A percentile compares a stretch with the other conserved stretches of the same genome.
Conservation (phyloP, 2,329 filamentous ascomycete genomes). For the Fusarium abutilonis region DNA sequence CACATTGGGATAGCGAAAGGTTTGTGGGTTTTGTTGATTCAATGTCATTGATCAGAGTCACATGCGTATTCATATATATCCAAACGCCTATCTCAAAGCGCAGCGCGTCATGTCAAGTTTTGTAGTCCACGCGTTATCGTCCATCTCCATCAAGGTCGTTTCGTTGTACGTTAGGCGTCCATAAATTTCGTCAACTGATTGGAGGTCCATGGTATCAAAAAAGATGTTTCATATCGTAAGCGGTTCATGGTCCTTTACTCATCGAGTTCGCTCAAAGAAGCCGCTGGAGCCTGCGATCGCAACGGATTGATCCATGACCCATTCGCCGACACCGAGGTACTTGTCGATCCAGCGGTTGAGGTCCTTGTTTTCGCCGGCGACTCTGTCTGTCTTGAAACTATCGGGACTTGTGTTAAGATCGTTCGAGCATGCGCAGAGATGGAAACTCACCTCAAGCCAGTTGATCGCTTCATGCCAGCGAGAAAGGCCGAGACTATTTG, state of each 20-base stretch:
- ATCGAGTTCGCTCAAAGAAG: constrained; percentile 92
- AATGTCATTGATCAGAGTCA: constrained; percentile 41
- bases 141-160: constrained; percentile 8
- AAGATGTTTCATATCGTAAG: constrained; percentile 3
- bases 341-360: constrained; percentile 89
- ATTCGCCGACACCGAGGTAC: constrained; percentile 94
- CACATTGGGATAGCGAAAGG: not conserved
- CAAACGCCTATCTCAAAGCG: constrained; percentile 41
- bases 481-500: constrained; percentile 90
- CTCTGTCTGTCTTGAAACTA: constrained; percentile 88
- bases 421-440: not conserved
- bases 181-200: constrained; percentile 26
- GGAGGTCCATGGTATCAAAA: constrained; percentile 34
- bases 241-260: constrained; percentile 35
- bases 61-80: constrained; percentile 41
- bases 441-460: constrained; percentile 89
- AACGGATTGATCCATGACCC: constrained; percentile 97
- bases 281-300: constrained; percentile 87
- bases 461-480: constrained; percentile 96
- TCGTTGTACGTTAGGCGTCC: not conserved
- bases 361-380: constrained; percentile 82
- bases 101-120: constrained; percentile 19
- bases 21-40: constrained; percentile 23
- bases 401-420: constrained; percentile 46
- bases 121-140: constrained; percentile 10